Percentiles rank a stretch among this genome's conserved stretches.
Conservation (phyloP, 2,329 filamentous ascomycete genomes). For the Beauveria sp. region DNA sequence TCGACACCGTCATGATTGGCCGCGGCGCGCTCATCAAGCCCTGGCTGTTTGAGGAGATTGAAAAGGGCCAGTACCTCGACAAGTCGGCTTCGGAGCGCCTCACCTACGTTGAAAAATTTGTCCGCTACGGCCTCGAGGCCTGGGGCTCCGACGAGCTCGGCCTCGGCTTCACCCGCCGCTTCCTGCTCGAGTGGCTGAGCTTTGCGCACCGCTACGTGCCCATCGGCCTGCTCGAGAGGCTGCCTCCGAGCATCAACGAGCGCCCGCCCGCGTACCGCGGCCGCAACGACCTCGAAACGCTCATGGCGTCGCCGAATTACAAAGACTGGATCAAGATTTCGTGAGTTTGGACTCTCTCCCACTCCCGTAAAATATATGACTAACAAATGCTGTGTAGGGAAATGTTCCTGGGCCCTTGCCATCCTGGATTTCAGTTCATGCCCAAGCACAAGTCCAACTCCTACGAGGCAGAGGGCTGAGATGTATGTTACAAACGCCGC, state of each 20-base stretch:
- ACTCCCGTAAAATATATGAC: neutral
- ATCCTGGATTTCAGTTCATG: constrained; percentile 86
- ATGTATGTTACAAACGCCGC: neutral
- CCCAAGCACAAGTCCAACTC: constrained; percentile 96
- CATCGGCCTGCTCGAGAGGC: constrained; percentile 75
- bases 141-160: constrained; percentile 97
- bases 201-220: constrained; percentile 91
- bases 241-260: constrained; percentile 85
- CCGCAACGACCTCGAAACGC: constrained; percentile 85
- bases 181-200: constrained; percentile 92
- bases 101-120: constrained; percentile 79
- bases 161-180: constrained; percentile 81
- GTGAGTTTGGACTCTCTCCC: constrained; percentile 42
- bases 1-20: constrained; percentile 96
- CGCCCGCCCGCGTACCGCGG: constrained; percentile 77
- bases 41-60: constrained; percentile 97
- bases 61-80: constrained; percentile 85
- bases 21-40: constrained; percentile 94
- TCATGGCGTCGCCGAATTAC: constrained; percentile 85
- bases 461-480: constrained; percentile 68
- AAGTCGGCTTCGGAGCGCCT: constrained; percentile 87
- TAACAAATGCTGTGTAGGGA: constrained; percentile 51
- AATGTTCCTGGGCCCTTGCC: constrained; percentile 92
- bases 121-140: constrained; percentile 79
- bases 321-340: constrained; percentile 98